Evolutionary conservation across 2,329 filamentous ascomycete genomes (phyloP), one percentile per base, ranked within the genome.

Genomic region (Aspergillus sergii): DNA sequence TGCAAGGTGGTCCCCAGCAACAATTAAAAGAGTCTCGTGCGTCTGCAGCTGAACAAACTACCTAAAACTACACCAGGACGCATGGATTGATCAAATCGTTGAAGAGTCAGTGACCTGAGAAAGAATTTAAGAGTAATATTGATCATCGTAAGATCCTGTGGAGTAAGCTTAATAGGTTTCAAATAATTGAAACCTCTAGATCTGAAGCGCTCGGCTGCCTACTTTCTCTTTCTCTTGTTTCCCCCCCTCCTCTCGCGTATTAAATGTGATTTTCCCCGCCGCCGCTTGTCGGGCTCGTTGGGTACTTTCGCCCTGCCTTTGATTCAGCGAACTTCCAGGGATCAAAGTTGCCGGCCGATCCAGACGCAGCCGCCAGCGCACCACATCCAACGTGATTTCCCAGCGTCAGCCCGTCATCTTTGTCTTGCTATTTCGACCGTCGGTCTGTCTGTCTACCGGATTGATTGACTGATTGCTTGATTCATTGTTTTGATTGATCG

Each of bases 341-440:
- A 70, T 69, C 68, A 66, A 62, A 66, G 48, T 63, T 68, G 63
- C 67, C 68, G 68, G 67, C 62, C 66, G 68, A 70, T 71, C 69
- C 69, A 69, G 69, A 68, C 68, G 59, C 67, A 64, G 61, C 68
- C 65, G 66, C 66, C 68, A 67, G 61, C 68, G 61, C 66, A 69
- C 59, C 65, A 64, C 63, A 62, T 57, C 57, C 68, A 61, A 68
- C 66, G 60, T 67, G 61, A 69, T 59, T 59, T 50, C 63, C 62
- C 59, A 62, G 61, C 59, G 54, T 67, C 63, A 67, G 61, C 63
- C 61, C 43, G 65, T 63, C 50, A 57, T 61, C 56, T 59, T 62
- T 41, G 39, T 58, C 45, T 32, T 51, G 28, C 28, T 34, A 19
- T 51, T 32, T 32, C 21, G 5, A 14, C 45, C 21, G 4, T 48